These are phyloP conservation scores for Holtermannia corniformis DNA, from an alignment of 768 basidiomycete species.

Conservation along the genomic window DNA sequence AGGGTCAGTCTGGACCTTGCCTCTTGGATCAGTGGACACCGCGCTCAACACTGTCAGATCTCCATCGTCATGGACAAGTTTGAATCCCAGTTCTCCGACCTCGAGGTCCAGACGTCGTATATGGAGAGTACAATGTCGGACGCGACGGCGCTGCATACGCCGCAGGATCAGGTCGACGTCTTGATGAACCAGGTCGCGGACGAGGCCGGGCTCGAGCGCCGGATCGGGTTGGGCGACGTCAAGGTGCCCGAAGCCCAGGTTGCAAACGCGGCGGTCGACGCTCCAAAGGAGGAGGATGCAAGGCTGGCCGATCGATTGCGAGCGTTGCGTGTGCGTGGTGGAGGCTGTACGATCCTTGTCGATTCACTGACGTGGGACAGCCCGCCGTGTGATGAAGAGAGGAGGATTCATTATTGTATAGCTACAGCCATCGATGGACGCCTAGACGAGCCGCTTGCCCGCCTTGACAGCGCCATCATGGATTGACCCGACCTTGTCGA, in stretches of 20 bases:
- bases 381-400: constrained; percentile 6
- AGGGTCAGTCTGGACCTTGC: constrained; percentile 53
- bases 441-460: constrained; percentile 11
- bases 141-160: constrained; percentile 84
- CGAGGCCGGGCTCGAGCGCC: constrained; percentile 88
- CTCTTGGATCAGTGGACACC: not conserved
- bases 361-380: not conserved
- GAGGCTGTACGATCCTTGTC: not conserved
- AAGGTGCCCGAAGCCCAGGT: constrained; percentile 53
- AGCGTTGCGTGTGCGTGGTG: constrained; percentile 53
- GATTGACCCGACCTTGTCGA: constrained; percentile 22
- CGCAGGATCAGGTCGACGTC: constrained; percentile 91
- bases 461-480: constrained; percentile 4
- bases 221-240: constrained; percentile 66
- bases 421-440: not conserved
- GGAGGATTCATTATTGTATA: constrained; percentile 6
- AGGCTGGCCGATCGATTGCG: constrained; percentile 70
- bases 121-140: constrained; percentile 96
- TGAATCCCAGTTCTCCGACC: constrained; percentile 87
- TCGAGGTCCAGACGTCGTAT: constrained; percentile 95
- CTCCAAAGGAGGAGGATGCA: constrained; percentile 60
- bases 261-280: constrained; percentile 20
- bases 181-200: constrained; percentile 91
- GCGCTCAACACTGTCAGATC: constrained; percentile 52
- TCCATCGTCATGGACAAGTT: constrained; percentile 99